Conservation (phyloP, 1,284 basidiomycete species). For the Gomphus sp. region DNA sequence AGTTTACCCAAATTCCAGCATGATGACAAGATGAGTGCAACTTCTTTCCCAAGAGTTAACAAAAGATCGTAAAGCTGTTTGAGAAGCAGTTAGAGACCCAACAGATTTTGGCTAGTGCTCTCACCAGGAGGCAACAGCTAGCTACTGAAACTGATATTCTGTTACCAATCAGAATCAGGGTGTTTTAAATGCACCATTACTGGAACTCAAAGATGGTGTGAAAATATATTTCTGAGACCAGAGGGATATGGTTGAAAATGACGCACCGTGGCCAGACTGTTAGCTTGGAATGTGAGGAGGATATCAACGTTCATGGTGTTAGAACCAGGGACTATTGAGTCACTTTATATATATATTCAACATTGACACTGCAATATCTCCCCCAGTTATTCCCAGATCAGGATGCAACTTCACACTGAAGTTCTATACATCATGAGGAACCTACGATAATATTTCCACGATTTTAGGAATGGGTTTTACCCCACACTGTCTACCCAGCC, state of each 20-base stretch:
- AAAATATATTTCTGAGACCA: background rate
- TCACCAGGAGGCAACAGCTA: background rate
- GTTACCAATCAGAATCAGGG: background rate
- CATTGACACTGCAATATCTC: too few species aligned
- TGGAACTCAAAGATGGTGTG: background rate
- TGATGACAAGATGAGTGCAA: conserved; percentile 7
- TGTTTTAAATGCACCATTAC: background rate
- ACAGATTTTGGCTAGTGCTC: background rate
- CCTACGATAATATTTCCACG: too few species aligned
- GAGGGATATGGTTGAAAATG: background rate
- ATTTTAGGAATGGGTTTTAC: too few species aligned
- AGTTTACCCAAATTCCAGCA: conserved; percentile 5
- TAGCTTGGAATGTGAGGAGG: background rate
- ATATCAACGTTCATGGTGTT: background rate
- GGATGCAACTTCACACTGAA: too few species aligned
- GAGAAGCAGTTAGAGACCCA: background rate
- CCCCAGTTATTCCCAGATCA: too few species aligned
- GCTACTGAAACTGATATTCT: background rate
- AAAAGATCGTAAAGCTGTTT: conserved; percentile 1
- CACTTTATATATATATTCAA: too few species aligned
- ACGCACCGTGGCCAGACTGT: background rate
- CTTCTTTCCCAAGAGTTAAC: conserved; percentile 1
- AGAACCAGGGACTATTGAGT: too few species aligned
- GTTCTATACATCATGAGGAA: too few species aligned
- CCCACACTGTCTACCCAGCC: too few species aligned